These are phyloP conservation scores for Globisporangium middletonii DNA, from an alignment of 352 stramenopile species.

Conservation along the genomic window DNA sequence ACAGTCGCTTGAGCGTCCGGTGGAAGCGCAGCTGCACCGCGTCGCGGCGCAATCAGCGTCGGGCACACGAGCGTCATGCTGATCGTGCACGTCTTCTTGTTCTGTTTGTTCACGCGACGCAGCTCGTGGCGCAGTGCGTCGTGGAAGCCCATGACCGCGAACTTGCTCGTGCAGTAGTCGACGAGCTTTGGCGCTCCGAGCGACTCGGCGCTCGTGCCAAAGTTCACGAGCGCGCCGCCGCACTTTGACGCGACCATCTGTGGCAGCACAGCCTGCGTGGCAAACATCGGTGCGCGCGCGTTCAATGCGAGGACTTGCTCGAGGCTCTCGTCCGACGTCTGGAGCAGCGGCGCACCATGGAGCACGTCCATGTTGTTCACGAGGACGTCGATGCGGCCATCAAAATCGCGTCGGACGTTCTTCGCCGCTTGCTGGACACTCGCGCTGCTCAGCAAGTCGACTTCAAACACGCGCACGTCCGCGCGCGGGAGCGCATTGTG, in stretches of 20 bases:
- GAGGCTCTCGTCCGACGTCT: conserved; percentile 18
- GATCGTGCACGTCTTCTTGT: conserved; percentile 10
- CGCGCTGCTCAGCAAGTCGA: conserved; percentile 15
- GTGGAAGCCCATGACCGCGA: conserved; percentile 36
- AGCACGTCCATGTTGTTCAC: conserved; percentile 52
- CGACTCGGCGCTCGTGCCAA: conserved; percentile 25
- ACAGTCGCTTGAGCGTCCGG: not conserved
- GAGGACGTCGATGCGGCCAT: conserved; percentile 22
- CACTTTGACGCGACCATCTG: conserved; percentile 27
- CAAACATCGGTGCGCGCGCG: conserved; percentile 25
- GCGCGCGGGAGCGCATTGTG: not conserved
- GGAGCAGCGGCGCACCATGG: conserved; percentile 26
- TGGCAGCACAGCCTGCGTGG: conserved; percentile 37
- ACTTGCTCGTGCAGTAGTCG: conserved; percentile 46
- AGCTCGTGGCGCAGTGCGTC: conserved; percentile 36
- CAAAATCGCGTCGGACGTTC: conserved; percentile 13
- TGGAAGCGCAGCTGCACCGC: not conserved
- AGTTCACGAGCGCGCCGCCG: conserved; percentile 23
- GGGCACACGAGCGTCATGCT: conserved; percentile 15
- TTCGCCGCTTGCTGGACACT: conserved; percentile 12
- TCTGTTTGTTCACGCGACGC: conserved; percentile 3
- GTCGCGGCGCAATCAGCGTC: conserved; percentile 5
- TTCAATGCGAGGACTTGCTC: conserved; percentile 34
- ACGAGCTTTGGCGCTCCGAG: conserved; percentile 28
- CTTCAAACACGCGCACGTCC: conserved; percentile 10